These are phyloP conservation scores for Claviceps spartinae DNA, from an alignment of 2,329 filamentous ascomycete species.

Conservation along the genomic window DNA sequence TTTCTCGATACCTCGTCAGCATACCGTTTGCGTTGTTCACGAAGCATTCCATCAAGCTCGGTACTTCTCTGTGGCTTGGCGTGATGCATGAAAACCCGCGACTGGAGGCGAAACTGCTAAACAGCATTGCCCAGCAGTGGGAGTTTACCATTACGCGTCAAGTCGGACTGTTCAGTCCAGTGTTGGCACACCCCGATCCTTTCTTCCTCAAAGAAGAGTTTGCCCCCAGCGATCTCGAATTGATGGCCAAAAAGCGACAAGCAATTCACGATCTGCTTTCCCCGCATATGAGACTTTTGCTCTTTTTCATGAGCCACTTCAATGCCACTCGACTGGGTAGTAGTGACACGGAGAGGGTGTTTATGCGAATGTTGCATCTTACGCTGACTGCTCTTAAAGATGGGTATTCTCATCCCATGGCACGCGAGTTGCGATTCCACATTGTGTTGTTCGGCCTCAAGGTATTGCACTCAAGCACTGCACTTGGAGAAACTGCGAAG, in stretches of 20 bases:
- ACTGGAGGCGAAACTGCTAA: constrained; percentile 73
- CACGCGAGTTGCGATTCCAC: constrained; percentile 83
- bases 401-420: constrained; percentile 67
- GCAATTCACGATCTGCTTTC: constrained; percentile 69
- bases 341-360: constrained; percentile 66
- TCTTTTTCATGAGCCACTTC: constrained; percentile 90
- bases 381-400: constrained; percentile 64
- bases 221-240: constrained; percentile 71
- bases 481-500: constrained; percentile 47
- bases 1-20: constrained; percentile 76
- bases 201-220: constrained; percentile 90
- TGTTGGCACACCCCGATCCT: constrained; percentile 65
- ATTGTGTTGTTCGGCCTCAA: constrained; percentile 71
- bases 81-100: constrained; percentile 91
- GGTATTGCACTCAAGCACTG: constrained; percentile 60
- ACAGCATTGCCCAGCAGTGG: constrained; percentile 83
- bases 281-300: constrained; percentile 72
- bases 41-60: constrained; percentile 89
- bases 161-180: constrained; percentile 67
- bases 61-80: constrained; percentile 89
- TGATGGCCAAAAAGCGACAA: constrained; percentile 62
- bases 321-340: constrained; percentile 82
- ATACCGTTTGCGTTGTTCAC: constrained; percentile 91
- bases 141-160: constrained; percentile 67
- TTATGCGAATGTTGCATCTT: constrained; percentile 64